These are phyloP conservation scores for Penicillium manginii DNA, from an alignment of 495 filamentous ascomycete genomes.

Conservation along the genomic window DNA sequence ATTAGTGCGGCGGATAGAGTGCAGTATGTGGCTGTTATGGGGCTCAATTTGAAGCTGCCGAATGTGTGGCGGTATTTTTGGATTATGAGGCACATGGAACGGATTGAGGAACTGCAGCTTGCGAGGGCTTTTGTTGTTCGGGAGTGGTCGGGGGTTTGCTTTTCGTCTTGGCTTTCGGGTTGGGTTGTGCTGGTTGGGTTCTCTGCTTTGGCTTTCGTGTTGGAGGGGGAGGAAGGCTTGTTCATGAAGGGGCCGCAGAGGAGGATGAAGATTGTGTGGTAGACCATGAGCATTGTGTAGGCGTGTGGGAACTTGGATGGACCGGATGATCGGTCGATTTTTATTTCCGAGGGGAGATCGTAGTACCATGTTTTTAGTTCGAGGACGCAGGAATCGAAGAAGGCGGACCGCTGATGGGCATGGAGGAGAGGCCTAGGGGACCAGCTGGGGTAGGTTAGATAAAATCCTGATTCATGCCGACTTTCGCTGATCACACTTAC, in stretches of 20 bases:
- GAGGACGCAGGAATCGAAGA: slow-evolving; percentile 34
- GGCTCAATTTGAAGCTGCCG: slow-evolving; percentile 34
- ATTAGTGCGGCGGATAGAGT: slow-evolving; percentile 31
- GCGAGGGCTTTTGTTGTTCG: slow-evolving; percentile 13
- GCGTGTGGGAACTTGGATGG: slow-evolving; percentile 29
- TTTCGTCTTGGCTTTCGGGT: neutral
- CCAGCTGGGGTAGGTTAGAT: slow-evolving; percentile 18
- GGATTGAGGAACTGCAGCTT: slow-evolving; percentile 23
- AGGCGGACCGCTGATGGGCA: slow-evolving; percentile 19
- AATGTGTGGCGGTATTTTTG: slow-evolving; percentile 36
- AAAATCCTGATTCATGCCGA: neutral
- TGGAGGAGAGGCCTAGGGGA: slow-evolving; percentile 31
- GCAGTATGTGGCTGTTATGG: slow-evolving; percentile 35
- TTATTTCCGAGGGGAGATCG: slow-evolving; percentile 26
- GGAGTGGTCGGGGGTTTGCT: neutral
- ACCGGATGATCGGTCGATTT: slow-evolving; percentile 17
- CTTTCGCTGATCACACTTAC: slow-evolving; percentile 13
- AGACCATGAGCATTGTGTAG: slow-evolving; percentile 36
- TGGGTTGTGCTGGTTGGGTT: neutral
- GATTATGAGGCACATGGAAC: slow-evolving; percentile 24
- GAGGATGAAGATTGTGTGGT: slow-evolving; percentile 30
- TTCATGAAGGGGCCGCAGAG: slow-evolving; percentile 30
- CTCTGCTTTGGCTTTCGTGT: neutral
- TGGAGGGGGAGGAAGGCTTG: neutral
- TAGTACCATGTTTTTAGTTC: slow-evolving; percentile 36